Evolutionary conservation across 768 basidiomycete genomes (phyloP), one percentile per base, ranked within the genome.

Genomic region (Cyclocybe aegerita): DNA sequence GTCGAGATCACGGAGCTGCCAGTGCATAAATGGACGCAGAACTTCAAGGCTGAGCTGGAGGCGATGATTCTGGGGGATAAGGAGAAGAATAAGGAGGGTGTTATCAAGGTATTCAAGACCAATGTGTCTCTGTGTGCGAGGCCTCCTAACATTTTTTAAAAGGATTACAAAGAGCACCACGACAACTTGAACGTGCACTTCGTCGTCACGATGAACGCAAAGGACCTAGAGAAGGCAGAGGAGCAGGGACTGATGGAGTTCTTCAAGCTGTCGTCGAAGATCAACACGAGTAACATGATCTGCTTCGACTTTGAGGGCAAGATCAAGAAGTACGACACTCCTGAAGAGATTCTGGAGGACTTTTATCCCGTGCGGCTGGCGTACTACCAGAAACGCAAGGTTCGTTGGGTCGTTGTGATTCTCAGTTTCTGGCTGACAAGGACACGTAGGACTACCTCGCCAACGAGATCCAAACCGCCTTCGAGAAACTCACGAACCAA

Each of bases 91-190:
- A 65, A 65, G 38, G 68, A 67, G 2, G 85, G 89, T 2, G 65
- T 79, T 14, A 78, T 97, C 72, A 97, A 96, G 81, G 95, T 84
- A 37, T 43, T 57, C 58, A 32, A 45, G 30, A 15, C 46, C 15
- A 34, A 33, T 48, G 32, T 15, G 34, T n/a, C 37, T 42, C 8
- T 46, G 34, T 4, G 15, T 6, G 17, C 43, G 9, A 39, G 14
- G 23, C 5, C 33, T 31, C 14, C 39, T 10, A 44, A 45, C 10
- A n/a, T 35, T 49, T 7, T 50, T 33, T 23, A 45, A 37, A 60
- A 98, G 96, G 95, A 98, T 65, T 99, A 93, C 73, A 93, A 92
- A 70, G 97, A 98, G 64, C 87, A 98, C 63, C 94, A 97, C 60
- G 93, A 93, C 62, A 96, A 93, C 53, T 77, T 85, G 56, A 88